Percentiles rank a stretch among this genome's conserved stretches.
Conservation (phyloP, 805 yeast genomes). For the Nematodospora valgi region DNA sequence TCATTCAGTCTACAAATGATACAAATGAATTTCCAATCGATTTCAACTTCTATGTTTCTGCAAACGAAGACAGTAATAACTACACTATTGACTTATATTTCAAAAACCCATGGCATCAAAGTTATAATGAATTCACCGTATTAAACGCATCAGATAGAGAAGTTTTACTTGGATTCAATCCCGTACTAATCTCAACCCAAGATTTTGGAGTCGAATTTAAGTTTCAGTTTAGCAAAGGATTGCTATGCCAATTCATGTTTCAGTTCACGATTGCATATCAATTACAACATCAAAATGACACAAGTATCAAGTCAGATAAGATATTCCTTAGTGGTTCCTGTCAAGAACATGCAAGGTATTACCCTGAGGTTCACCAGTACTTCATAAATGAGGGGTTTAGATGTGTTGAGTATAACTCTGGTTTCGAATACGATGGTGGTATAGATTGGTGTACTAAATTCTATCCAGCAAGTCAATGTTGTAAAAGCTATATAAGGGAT, state of each 20-base stretch:
- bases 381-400: constrained; percentile 11
- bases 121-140: constrained; percentile 9
- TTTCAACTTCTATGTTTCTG: constrained; percentile 14
- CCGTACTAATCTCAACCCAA: constrained; percentile 12
- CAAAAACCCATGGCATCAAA: constrained; percentile 10
- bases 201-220: constrained; percentile 15
- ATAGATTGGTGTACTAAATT: constrained; percentile 16
- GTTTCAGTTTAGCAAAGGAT: constrained; percentile 13
- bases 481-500: constrained; percentile 11
- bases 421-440: constrained; percentile 15
- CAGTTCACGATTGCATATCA: constrained; percentile 16
- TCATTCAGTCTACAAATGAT: constrained; percentile 12
- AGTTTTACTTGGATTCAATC: constrained; percentile 11
- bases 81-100: constrained; percentile 16
- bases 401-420: constrained; percentile 18
- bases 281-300: constrained; percentile 7
- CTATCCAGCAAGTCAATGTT: constrained; percentile 14
- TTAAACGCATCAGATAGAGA: constrained; percentile 10
- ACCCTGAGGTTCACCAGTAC: constrained; percentile 11
- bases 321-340: constrained; percentile 17
- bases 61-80: constrained; percentile 11
- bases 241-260: constrained; percentile 16
- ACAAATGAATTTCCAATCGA: constrained; percentile 15
- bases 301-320: constrained; percentile 12
- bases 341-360: constrained; percentile 11